Evolutionary conservation across 2,329 filamentous ascomycete genomes (phyloP).

Genomic region (Penicillium freii): DNA sequence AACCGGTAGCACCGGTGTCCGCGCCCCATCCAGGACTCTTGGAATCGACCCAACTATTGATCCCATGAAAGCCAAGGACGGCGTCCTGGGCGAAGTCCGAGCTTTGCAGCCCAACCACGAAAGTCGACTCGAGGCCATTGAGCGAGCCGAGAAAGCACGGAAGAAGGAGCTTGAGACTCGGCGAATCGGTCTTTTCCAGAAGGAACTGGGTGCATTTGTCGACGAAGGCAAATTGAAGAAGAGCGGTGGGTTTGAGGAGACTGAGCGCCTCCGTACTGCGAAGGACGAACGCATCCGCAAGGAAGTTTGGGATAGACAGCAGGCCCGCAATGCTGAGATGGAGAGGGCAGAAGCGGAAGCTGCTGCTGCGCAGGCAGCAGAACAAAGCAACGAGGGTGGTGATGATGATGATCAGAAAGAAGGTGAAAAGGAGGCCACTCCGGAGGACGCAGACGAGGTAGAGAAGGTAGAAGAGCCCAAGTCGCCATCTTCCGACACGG

Average conservation of each 20-base stretch:
- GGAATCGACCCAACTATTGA: conserved; percentile 58
- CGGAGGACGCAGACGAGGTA: neutral
- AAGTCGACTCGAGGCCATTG: conserved; percentile 87
- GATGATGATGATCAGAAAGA: neutral
- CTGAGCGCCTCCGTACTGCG: conserved; percentile 75
- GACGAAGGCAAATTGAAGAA: conserved; percentile 92
- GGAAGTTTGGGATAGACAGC: conserved; percentile 63
- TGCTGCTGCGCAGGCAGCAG: conserved; percentile 30
- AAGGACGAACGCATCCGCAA: conserved; percentile 84
- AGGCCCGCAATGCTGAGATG: conserved; percentile 52
- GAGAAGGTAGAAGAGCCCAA: conserved; percentile 7
- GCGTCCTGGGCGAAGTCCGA: conserved; percentile 86
- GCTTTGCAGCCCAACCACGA: conserved; percentile 94
- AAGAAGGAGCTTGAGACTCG: conserved; percentile 83
- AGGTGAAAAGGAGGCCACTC: neutral
- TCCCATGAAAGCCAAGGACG: conserved; percentile 81
- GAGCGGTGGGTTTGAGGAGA: conserved; percentile 90
- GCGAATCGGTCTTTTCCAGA: conserved; percentile 72
- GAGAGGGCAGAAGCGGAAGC: conserved; percentile 36
- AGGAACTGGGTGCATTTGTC: conserved; percentile 82
- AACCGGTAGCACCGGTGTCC: conserved; percentile 39
- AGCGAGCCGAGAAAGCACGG: conserved; percentile 88
- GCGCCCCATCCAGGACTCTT: conserved; percentile 54
- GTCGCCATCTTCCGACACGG: neutral
- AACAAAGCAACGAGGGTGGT: conserved; percentile 15